These are phyloP conservation scores for Leucoagaricus sp. DNA, from an alignment of 1,284 basidiomycete genomes.

Conservation along the genomic window DNA sequence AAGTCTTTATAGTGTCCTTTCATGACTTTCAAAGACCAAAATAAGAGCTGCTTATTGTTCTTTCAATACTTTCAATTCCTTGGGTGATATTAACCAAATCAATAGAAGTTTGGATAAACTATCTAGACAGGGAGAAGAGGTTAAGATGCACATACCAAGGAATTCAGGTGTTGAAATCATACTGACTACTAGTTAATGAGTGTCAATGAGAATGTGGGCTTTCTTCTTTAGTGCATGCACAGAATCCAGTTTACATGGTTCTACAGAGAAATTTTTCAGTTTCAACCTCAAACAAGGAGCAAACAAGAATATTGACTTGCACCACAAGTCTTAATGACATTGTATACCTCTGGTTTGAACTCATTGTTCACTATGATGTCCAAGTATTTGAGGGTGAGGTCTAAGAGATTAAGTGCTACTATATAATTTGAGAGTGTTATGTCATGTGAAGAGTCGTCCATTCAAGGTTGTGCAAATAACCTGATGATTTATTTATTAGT, in stretches of 20 bases:
- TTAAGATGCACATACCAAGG: too few species aligned
- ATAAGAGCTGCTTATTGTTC: too few species aligned
- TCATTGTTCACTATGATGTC: slow-evolving; percentile 71
- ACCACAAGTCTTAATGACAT: slow-evolving; percentile 74
- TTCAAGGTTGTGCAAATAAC: slow-evolving; percentile 49
- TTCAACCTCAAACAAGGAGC: neutral
- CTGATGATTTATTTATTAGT: slow-evolving; percentile 22
- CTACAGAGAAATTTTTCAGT: slow-evolving; percentile 38
- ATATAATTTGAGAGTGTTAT: slow-evolving; percentile 86
- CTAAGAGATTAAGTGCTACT: slow-evolving; percentile 87
- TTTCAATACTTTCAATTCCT: slow-evolving; percentile 27
- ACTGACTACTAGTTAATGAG: slow-evolving; percentile 86
- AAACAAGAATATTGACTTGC: slow-evolving; percentile 17
- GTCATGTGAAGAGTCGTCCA: slow-evolving; percentile 85
- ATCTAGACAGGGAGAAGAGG: too few species aligned
- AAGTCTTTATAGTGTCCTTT: too few species aligned
- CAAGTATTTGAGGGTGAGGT: slow-evolving; percentile 83
- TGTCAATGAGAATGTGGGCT: slow-evolving; percentile 74
- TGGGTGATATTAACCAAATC: slow-evolving; percentile 62
- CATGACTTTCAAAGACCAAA: too few species aligned
- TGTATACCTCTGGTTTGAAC: slow-evolving; percentile 54
- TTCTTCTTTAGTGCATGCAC: slow-evolving; percentile 79
- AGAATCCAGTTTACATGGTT: slow-evolving; percentile 67
- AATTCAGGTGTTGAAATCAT: too few species aligned
- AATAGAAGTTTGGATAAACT: slow-evolving; percentile 69